Evolutionary conservation across 495 filamentous ascomycete species (phyloP), one percentile per base, ranked within the genome.

Genomic region (Aspergillus mulundensis): DNA sequence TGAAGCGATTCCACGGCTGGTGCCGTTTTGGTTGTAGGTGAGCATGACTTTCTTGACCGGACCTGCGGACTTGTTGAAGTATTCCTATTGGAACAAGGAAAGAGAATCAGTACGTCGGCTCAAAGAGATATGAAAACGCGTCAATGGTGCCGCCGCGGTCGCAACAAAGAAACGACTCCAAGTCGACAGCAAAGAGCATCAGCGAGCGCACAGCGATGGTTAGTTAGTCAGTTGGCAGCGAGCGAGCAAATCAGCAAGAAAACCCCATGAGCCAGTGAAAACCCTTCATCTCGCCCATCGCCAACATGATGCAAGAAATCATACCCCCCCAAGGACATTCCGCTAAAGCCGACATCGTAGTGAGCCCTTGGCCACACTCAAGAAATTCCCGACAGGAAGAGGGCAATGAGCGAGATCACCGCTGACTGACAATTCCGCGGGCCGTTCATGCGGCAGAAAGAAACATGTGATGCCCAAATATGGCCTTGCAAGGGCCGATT

Each of bases 1-100:
- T 7, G 85, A 87, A 46, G 91, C 90, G 61, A 91, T 86, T 51
- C 94, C 94, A 70, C 91, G 89, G 81, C 92, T 97, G 28, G 80
- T 81, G 47, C 94, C 92, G 66, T 90, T 90, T 41, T 92, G 89
- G 64, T 92, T 93, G 72, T 97, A 97, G 30, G 88, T 90, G 63
- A 98, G 80, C 66, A 89, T 83, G 46, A 89, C 88, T 71, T 81
- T 84, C 81, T 91, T 96, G 71, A 97, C 87, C 48, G 89, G 86
- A 42, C 93, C 95, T 75, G 95, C 82, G 65, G 88, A 86, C 69
- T 89, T 87, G 65, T 77, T 70, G 75, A 98, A 96, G 73, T 96
- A 98, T 77, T 97, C 94, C 94, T 98, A 93, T 76, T 18, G 76
- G 62, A 66, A 63, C 57, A 60, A 61, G 63, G 28, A 61, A 56